Base-by-base conservation (phyloP, 2,329 filamentous ascomycete species). In the Fusarium nanum region DNA sequence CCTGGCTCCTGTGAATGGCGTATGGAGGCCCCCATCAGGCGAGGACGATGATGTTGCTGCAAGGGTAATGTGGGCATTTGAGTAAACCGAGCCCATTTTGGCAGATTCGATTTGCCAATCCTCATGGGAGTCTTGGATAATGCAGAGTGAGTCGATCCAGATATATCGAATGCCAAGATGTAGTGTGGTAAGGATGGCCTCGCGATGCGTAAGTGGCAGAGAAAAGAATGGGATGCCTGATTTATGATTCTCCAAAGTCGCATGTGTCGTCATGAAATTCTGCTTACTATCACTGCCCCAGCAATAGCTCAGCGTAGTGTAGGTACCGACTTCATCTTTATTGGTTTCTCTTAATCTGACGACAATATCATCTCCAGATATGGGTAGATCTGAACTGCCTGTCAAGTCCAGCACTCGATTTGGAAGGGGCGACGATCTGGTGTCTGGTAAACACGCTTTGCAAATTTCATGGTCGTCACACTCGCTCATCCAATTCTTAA, bases 71-170 rank as follows among this genome's bases (percentile, higher is more conserved):
- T 66, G 56, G 6, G 63, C 28, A 1, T 28, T 44, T 4, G 12
- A 54, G 14, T 60, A 66, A 4, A 66, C 5, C 5, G 47, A 40
- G 0, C 54, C 61, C 54, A 66, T 66, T 2, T n/a, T 30, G 1
- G 16, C 16, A 3, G 54, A 66, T 20, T 60, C 63, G 0, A 7
- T 30, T 4, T 66, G 54, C 63, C 63, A 66, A 13, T 66, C 63
- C 18, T 66, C 11, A 8, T 3, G 41, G 11, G 56, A 65, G 8
- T 66, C 63, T 12, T 67, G 63, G 0, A 66, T 37, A 1, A 67
- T 67, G 9, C 63, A 67, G 1, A 66, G 22, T 4, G 62, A 40
- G 7, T 66, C 63, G 0, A 67, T 64, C 62, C 62, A 66, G 8
- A 66, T 11, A 6, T 67, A 46, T 2, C 48, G 56, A 0, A 67